Conservation (phyloP, 495 filamentous ascomycete species). For the Podospora comata region DNA sequence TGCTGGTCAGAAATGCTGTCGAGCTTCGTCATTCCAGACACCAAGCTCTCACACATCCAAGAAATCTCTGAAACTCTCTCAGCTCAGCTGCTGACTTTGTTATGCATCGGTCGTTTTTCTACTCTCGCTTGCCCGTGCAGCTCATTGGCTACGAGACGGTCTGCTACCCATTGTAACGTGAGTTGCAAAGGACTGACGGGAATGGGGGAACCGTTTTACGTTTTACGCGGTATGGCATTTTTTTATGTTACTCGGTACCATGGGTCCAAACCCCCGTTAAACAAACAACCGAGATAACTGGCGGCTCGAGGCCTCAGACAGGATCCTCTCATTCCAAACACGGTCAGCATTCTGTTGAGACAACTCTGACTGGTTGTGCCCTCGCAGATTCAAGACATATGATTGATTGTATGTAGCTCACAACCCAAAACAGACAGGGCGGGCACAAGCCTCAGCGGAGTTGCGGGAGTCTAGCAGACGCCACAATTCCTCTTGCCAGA, state of each 20-base stretch:
- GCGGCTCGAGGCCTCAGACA: neutral
- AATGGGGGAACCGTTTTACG: conserved; percentile 8
- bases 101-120: neutral
- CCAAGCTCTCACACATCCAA: neutral
- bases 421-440: neutral
- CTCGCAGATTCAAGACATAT: neutral
- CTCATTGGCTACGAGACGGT: conserved; percentile 19
- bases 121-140: conserved; percentile 20
- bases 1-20: neutral
- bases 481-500: conserved; percentile 16
- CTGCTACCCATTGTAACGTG: conserved; percentile 5
- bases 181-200: neutral
- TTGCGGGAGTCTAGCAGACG: conserved; percentile 14
- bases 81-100: neutral
- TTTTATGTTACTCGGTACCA: conserved; percentile 5
- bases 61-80: neutral
- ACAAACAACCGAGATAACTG: conserved; percentile 12
- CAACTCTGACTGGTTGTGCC: neutral
- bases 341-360: neutral
- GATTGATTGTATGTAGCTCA: neutral
- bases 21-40: neutral
- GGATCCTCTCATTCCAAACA: neutral
- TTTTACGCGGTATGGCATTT: conserved; percentile 1
- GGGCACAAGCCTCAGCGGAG: conserved; percentile 1
- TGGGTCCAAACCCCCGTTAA: conserved; percentile 9